Conservation (phyloP, 2,329 filamentous ascomycete species). For the Aspergillus sp. region DNA sequence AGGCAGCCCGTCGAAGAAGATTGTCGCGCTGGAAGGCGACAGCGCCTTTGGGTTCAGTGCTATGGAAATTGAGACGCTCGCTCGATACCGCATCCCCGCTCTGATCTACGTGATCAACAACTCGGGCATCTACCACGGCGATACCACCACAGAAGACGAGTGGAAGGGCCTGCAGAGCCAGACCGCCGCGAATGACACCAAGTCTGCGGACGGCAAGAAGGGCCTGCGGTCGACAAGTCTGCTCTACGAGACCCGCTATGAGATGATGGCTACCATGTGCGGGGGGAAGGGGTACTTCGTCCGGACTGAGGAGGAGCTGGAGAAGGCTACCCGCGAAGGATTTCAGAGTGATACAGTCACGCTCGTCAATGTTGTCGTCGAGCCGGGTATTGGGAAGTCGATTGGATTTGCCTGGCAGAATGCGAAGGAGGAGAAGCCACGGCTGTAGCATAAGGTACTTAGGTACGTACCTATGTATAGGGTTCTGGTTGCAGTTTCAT, state of each 20-base stretch:
- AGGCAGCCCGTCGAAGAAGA: slow-evolving; percentile 44
- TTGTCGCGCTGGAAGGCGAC: slow-evolving; percentile 57
- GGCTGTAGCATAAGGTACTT: slow-evolving; percentile 14
- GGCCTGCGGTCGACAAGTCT: slow-evolving; percentile 50
- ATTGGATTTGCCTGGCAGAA: slow-evolving; percentile 38
- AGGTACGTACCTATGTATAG: too few species aligned
- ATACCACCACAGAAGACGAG: slow-evolving; percentile 37
- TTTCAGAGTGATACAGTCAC: slow-evolving; percentile 47
- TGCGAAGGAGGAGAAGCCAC: slow-evolving; percentile 22
- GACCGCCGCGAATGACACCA: slow-evolving; percentile 31
- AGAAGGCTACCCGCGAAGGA: slow-evolving; percentile 49
- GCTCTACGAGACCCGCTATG: slow-evolving; percentile 54
- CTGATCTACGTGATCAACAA: slow-evolving; percentile 58
- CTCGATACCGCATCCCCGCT: slow-evolving; percentile 53
- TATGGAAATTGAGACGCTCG: slow-evolving; percentile 57
- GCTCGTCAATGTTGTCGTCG: slow-evolving; percentile 56
- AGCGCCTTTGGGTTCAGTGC: slow-evolving; percentile 56
- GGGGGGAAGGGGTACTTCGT: slow-evolving; percentile 54
- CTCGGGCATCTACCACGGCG: slow-evolving; percentile 50
- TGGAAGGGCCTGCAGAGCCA: slow-evolving; percentile 47
- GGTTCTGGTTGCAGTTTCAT: too few species aligned
- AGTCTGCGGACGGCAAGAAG: slow-evolving; percentile 21
- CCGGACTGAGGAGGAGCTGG: slow-evolving; percentile 51
- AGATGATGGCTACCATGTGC: slow-evolving; percentile 54
- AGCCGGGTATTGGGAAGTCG: slow-evolving; percentile 46